Conservation (phyloP, 352 stramenopile genomes). For the Globisporangium alternatum region DNA sequence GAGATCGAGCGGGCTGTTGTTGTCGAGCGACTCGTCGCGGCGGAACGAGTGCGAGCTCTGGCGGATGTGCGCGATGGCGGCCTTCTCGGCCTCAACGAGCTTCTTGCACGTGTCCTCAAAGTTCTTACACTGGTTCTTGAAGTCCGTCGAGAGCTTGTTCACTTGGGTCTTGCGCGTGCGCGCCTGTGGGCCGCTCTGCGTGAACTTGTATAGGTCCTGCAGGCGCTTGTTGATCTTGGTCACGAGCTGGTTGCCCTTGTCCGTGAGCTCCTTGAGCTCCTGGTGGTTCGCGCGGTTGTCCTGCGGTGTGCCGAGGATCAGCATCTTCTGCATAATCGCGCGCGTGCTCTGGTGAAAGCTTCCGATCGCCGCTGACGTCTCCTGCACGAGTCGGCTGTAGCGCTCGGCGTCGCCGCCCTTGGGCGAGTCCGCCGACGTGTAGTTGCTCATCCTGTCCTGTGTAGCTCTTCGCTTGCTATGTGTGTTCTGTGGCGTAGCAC, state of each 20-base stretch:
- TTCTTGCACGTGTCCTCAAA: constrained; percentile 58
- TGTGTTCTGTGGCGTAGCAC: background rate
- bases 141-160: constrained; percentile 53
- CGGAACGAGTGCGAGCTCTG: constrained; percentile 48
- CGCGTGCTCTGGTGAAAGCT: constrained; percentile 61
- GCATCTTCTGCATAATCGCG: constrained; percentile 62
- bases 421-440: constrained; percentile 50
- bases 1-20: constrained; percentile 35
- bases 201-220: constrained; percentile 37
- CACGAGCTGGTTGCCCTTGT: constrained; percentile 61
- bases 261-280: constrained; percentile 55
- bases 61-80: constrained; percentile 47
- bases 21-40: constrained; percentile 28
- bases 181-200: constrained; percentile 27
- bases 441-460: constrained; percentile 30
- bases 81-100: constrained; percentile 40
- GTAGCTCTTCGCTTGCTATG: background rate
- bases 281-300: constrained; percentile 60
- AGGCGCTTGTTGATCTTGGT: constrained; percentile 52
- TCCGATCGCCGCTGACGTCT: constrained; percentile 57
- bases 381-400: constrained; percentile 48
- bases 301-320: constrained; percentile 52
- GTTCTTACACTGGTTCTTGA: constrained; percentile 58
- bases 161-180: constrained; percentile 49
- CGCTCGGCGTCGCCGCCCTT: constrained; percentile 44